Evolutionary conservation across 495 filamentous ascomycete genomes (phyloP), one percentile per base, ranked within the genome.

Genomic region (Saxophila tyrrhenica): DNA sequence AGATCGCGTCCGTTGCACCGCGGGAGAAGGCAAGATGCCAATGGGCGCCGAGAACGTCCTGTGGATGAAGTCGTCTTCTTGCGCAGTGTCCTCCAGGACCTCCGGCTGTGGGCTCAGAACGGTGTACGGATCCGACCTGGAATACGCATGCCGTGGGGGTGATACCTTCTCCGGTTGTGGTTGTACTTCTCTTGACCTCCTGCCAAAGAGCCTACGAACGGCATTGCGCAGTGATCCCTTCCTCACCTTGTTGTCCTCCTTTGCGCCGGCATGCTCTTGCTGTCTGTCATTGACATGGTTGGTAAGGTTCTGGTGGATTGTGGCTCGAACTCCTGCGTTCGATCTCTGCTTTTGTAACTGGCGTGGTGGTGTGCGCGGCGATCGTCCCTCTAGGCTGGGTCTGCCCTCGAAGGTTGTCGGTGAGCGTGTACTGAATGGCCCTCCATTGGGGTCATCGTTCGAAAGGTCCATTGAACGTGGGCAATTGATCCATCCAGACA

Each of bases 171-270:
- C 2, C 2, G 48, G 48, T 17, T 42, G 42, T 16, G 43, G 10
- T 22, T 48, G 32, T 16, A 45, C 19, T n/a, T 50, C 50, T 29
- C 52, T 59, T 25, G 55, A 53, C 32, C 54, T 55, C 42, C 58
- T 50, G 17, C 61, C 58, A 25, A 63, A 63, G 20, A 63, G 49
- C 25, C 52, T 47, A 11, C 61, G 61, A n/a, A 63, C 58, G 11
- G 54, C 58, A 25, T 57, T 50, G 54, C 61, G 58, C 25, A 63
- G 46, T 17, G 61, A 63, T 5, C 61, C 58, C 47, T 61, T 58
- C 21, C 58, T 51, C 17, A 45, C 25, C 46, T 63, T 44, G 11
- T 47, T 29, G 20, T 17, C 48, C 3, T 46, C 48, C 17, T 35
- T 38, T 17, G 51, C 39, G n/a, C 23, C 24, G 3, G 16, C 17